phyloP scores from a whole-genome alignment of 225 moss, liverwort and hornwort species.

The Climacium dendroides region DNA sequence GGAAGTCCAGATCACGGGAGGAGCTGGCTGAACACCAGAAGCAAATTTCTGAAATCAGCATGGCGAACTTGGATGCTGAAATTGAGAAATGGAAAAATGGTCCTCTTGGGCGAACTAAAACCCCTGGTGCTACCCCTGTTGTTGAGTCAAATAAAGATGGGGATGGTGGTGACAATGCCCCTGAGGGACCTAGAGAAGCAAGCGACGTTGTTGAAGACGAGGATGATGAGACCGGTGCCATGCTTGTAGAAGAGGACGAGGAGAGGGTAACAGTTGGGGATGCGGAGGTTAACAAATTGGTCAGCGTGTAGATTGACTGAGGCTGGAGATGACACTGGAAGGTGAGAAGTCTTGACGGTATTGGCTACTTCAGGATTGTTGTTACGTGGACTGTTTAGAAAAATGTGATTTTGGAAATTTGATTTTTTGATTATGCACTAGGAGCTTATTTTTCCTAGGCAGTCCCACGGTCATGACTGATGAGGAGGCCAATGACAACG shows the following conservation, averaged over 20 bases:
- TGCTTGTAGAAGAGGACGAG: constrained; percentile 38
- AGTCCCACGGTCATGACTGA: constrained; percentile 1
- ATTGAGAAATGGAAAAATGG: constrained; percentile 88
- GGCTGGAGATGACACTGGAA: constrained; percentile 17
- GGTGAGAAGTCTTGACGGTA: constrained; percentile 38
- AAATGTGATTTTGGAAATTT: constrained; percentile 14
- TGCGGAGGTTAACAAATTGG: constrained; percentile 29
- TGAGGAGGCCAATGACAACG: constrained; percentile 18
- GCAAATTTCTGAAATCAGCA: constrained; percentile 58
- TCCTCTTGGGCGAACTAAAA: constrained; percentile 39
- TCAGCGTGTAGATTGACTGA: constrained; percentile 17
- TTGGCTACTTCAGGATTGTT: constrained; percentile 52
- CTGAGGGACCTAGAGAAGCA: constrained; percentile 26
- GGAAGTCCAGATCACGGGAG: constrained; percentile 60
- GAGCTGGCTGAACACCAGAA: constrained; percentile 74
- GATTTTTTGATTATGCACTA: neutral
- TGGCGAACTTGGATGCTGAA: constrained; percentile 76
- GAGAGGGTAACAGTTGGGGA: constrained; percentile 23
- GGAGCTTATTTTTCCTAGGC: neutral
- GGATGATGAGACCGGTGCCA: constrained; percentile 48
- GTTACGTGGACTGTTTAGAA: constrained; percentile 33
- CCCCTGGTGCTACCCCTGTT: neutral
- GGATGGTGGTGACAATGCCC: constrained; percentile 20
- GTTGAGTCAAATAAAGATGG: constrained; percentile 28
- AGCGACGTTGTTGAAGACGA: constrained; percentile 50